Conservation (phyloP, 2,329 filamentous ascomycete genomes). For the Colletotrichum melonis region DNA sequence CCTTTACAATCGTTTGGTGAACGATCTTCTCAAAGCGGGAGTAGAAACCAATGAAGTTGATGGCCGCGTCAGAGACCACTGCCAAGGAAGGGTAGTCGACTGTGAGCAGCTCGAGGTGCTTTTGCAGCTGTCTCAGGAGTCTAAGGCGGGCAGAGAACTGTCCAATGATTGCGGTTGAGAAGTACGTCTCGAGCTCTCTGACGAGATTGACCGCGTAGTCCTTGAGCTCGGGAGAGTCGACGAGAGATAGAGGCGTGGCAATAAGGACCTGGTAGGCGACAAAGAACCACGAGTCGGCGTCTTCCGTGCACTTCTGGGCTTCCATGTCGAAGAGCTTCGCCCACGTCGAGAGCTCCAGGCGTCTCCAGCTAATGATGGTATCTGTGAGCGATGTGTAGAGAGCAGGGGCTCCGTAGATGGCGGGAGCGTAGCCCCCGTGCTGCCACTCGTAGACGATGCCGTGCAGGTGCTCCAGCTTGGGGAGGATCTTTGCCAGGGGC, state of each 20-base stretch:
- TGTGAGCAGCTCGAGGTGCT: conserved; percentile 72
- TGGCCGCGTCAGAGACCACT: conserved; percentile 72
- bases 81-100: conserved; percentile 68
- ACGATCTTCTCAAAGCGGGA: conserved; percentile 76
- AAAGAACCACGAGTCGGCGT: conserved; percentile 95
- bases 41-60: conserved; percentile 84
- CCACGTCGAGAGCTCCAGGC: conserved; percentile 93
- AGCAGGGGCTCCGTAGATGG: conserved; percentile 74
- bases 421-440: conserved; percentile 84
- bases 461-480: conserved; percentile 89
- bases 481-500: conserved; percentile 87
- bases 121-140: conserved; percentile 73
- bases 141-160: conserved; percentile 81
- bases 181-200: conserved; percentile 82
- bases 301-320: conserved; percentile 77
- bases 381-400: conserved; percentile 84
- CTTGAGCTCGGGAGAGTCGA: conserved; percentile 68
- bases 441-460: conserved; percentile 93
- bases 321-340: conserved; percentile 89
- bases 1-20: conserved; percentile 72
- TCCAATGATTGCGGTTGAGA: conserved; percentile 81
- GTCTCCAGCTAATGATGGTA: conserved; percentile 88
- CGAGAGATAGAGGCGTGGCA: conserved; percentile 76
- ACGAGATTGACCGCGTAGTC: conserved; percentile 76
- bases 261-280: conserved; percentile 92